Percentiles rank a stretch among this genome's conserved stretches.
Conservation (phyloP, 139 green algal species). For the Micromonas pusilla region DNA sequence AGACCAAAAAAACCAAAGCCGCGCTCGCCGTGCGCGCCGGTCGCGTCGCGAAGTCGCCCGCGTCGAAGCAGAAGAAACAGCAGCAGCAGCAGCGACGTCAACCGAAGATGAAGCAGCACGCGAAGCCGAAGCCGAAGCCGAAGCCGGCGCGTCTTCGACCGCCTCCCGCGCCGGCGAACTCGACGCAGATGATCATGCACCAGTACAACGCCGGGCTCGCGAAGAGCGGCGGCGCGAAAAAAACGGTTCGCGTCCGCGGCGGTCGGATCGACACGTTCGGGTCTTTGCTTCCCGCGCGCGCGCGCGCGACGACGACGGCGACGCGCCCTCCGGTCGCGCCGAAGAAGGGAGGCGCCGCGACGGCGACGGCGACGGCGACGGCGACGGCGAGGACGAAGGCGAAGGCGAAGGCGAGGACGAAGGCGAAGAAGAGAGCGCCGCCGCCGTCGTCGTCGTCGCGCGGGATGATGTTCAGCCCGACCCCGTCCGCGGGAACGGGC, state of each 20-base stretch:
- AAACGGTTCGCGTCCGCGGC: not conserved
- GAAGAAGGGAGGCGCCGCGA: not conserved
- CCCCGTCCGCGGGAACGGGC: not conserved
- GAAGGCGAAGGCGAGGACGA: not conserved
- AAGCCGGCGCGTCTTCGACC: too few species aligned
- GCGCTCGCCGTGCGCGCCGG: too few species aligned
- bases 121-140: too few species aligned
- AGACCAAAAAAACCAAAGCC: slow-evolving; percentile 2
- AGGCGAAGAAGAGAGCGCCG: not conserved
- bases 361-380: not conserved
- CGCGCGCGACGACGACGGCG: not conserved
- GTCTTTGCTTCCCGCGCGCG: not conserved
- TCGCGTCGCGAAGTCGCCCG: not conserved
- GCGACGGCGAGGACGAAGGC: not conserved
- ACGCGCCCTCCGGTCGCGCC: not conserved
- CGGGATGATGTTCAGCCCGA: not conserved
- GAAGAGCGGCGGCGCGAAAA: not conserved
- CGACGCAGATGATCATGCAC: not conserved
- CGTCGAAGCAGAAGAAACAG: not conserved
- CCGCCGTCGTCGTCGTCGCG: not conserved
- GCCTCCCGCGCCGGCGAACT: not conserved
- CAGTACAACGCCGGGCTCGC: not conserved
- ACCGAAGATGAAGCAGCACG: too few species aligned
- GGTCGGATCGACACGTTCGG: not conserved
- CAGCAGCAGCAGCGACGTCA: too few species aligned